Evolutionary conservation across 345 rosid species (phyloP).

Genomic region (Melaleuca alternifolia): DNA sequence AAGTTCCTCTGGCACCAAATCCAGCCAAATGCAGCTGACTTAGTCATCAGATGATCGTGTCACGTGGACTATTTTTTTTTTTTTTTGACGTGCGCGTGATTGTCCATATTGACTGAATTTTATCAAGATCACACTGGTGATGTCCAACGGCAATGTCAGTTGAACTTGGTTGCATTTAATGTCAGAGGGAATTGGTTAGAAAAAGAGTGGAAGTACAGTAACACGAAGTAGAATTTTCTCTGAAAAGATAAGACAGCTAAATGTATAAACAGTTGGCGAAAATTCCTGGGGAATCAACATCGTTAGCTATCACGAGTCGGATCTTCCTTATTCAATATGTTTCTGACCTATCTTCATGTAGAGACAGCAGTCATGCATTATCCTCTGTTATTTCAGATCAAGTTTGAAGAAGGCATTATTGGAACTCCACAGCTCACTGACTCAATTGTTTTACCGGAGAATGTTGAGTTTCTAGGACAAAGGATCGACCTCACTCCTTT

Average conservation of each 20-base stretch:
- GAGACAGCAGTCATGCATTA: background rate
- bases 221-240: background rate
- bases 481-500: constrained; percentile 63
- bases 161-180: background rate
- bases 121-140: background rate
- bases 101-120: background rate
- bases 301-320: background rate
- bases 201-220: background rate
- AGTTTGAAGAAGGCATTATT: constrained; percentile 80
- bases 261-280: background rate
- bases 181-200: background rate
- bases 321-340: background rate
- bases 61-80: background rate
- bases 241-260: background rate
- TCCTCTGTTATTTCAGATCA: constrained; percentile 35
- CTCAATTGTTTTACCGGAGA: constrained; percentile 72
- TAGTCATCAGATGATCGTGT: background rate
- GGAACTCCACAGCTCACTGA: constrained; percentile 93
- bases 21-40: background rate
- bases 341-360: background rate
- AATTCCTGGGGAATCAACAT: background rate
- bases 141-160: background rate
- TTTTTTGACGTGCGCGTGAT: background rate
- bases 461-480: constrained; percentile 77
- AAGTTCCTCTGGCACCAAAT: background rate